phyloP scores from a whole-genome alignment of 75 land plant species.

The Pinus taeda region DNA sequence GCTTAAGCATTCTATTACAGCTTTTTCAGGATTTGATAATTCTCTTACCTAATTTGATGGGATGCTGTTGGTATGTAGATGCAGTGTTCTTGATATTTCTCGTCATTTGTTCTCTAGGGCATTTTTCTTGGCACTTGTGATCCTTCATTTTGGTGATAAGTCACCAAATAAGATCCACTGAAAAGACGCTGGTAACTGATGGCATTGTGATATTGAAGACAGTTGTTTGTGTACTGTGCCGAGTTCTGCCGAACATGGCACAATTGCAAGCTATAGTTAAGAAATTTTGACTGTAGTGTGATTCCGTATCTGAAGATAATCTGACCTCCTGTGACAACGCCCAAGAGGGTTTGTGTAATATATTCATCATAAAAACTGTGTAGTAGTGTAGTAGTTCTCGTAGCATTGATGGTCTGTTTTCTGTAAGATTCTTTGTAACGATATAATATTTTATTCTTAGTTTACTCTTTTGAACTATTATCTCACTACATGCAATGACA shows the following conservation, averaged over 20 bases:
- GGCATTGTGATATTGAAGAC: background rate
- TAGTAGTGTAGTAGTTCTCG: background rate
- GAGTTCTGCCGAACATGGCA: background rate
- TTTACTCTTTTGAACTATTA: background rate
- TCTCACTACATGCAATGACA: background rate
- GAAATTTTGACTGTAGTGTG: background rate
- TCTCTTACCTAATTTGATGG: background rate
- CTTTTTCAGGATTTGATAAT: background rate
- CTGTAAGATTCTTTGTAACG: conserved; percentile 3
- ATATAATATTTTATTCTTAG: background rate
- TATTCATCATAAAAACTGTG: background rate
- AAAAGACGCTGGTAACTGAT: background rate
- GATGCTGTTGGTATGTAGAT: background rate
- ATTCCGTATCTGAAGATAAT: background rate
- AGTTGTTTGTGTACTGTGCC: background rate
- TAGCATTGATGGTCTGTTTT: background rate
- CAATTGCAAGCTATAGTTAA: background rate
- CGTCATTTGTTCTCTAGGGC: background rate
- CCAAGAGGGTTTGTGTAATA: background rate
- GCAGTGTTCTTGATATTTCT: background rate
- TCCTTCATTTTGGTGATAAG: background rate
- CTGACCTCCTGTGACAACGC: background rate
- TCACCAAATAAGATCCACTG: background rate
- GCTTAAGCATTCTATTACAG: background rate
- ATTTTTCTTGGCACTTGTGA: background rate